Base-by-base conservation (phyloP, 192 early-diverging fungal genomes). In the Radiomyces spectabilis region DNA sequence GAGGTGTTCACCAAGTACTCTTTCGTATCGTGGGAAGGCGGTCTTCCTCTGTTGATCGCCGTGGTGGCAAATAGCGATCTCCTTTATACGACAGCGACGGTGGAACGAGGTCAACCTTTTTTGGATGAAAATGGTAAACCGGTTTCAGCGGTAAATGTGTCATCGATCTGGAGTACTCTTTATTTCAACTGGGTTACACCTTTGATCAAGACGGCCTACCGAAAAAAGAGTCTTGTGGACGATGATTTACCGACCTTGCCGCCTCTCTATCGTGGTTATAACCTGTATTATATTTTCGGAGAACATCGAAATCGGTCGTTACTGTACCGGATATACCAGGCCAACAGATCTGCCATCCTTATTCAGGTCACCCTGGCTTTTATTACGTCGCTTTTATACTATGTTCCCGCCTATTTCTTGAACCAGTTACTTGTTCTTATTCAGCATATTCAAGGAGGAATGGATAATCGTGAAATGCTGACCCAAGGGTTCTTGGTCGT, bases 401-500 rank as follows among this genome's bases (percentile, higher is more conserved):
- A 72, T 29, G 48, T 39, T 19, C 66, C 70, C 7, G 57, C 57
- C 0, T 55, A 51, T 34, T 64, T 64, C 10, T 41, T 72, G 30
- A 69, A 65, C 21, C 52, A 21, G 22, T 34, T 72, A 5, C 43
- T 72, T 34, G 10, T 26, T 21, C 60, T 72, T 8, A 64, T 72
- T 33, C 56, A 68, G 39, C 32, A 47, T 10, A 63, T 53, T 19
- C 25, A 51, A 16, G 5, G 10, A 1, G 55, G 55, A 10, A 38
- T 30, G 15, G 21, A 32, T n/a, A 27, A 38, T 57, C 44, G 48
- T n/a, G 45, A 47, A 12, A 25, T 13, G 32, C 24, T 51, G 5
- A 57, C 57, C 8, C 55, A 57, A 38, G 80, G 82, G 2, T 81
- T 78, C 30, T 44, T 84, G 39, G 74, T 81, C 22, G 72, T 79